Percentiles rank a stretch among this genome's conserved stretches.
These are phyloP conservation scores for Aspergillus fischeri DNA, from an alignment of 2,329 filamentous ascomycete genomes.

Conservation along the genomic window DNA sequence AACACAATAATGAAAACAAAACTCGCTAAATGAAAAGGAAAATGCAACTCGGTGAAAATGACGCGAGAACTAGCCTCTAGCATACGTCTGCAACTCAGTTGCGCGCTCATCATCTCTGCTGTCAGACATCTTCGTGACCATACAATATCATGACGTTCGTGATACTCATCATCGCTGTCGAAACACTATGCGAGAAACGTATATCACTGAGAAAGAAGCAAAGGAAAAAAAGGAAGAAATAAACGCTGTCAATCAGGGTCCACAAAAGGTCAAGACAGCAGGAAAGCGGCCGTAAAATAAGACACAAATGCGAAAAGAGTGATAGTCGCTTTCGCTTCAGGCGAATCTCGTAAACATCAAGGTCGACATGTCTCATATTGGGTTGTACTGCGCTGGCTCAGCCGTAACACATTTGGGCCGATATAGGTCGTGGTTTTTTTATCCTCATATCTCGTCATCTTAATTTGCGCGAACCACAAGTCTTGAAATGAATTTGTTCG, in stretches of 20 bases:
- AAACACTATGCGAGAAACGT: constrained; percentile 36
- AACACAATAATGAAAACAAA: constrained; percentile 7
- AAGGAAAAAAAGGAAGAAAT: constrained; percentile 20
- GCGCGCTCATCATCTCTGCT: constrained; percentile 19
- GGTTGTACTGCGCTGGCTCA: constrained; percentile 21
- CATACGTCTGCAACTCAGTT: constrained; percentile 20
- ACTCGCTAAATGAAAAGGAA: constrained; percentile 17
- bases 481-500: constrained; percentile 96
- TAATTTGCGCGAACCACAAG: constrained; percentile 93
- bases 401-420: constrained; percentile 21
- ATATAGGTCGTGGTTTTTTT: constrained; percentile 6
- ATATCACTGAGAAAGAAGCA: constrained; percentile 32
- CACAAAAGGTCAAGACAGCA: constrained; percentile 5
- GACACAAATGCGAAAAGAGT: constrained; percentile 16
- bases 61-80: constrained; percentile 21
- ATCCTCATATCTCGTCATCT: constrained; percentile 29
- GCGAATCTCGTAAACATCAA: constrained; percentile 22
- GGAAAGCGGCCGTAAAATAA: constrained; percentile 5
- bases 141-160: constrained; percentile 41
- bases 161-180: constrained; percentile 38
- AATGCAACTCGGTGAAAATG: constrained; percentile 15
- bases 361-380: constrained; percentile 28
- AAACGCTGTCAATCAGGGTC: constrained; percentile 17
- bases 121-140: constrained; percentile 26
- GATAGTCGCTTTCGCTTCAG: constrained; percentile 18